Base-by-base conservation (phyloP, 495 filamentous ascomycete genomes). In the Aspergillus incahuasiensis region DNA sequence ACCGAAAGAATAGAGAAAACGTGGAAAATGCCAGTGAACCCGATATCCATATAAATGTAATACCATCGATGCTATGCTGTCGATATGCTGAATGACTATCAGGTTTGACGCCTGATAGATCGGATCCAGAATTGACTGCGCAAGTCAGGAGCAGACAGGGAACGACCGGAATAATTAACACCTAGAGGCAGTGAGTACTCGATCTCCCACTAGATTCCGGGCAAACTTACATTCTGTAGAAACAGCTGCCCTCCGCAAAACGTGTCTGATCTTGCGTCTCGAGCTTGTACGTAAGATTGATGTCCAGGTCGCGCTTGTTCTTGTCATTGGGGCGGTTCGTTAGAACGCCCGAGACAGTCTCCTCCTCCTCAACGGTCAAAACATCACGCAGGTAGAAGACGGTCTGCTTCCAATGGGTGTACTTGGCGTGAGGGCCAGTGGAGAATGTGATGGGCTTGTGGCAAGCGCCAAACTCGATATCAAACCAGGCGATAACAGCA, bases 401-500 rank as follows among this genome's bases (percentile, higher is more conserved):
- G 15, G 90, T 95, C 75, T 95, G 90, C 74, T 95, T 95, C 90
- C 90, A 95, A 79, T 95, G 90, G 13, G 90, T 95, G 68, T 92
- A 92, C 77, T 90, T 91, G 60, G 89, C 88, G 64, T 95, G 90
- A 18, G 90, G 90, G 12, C 90, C 90, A 30, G 90, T 95, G 35
- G 87, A 91, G 74, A 95, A 95, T 58, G 76, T 75, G 65, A 92
- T 84, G 9, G 87, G 86, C 76, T 91, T 89, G 73, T 92, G 91
- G 78, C 92, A 97, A 28, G 91, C 90, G 34, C 88, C 89, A 74
- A 98, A 98, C 58, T 96, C 92, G 61, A 96, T 97, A 68, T 98
- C 94, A 77, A 98, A 98, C 90, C 95, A 97, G 30, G 95, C 87
- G 47, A 98, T 95, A 35, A 98, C 78, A 20, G 91, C 94, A 69